These are phyloP conservation scores for Nidularia pulvinata DNA, from an alignment of 768 basidiomycete genomes.

Conservation along the genomic window DNA sequence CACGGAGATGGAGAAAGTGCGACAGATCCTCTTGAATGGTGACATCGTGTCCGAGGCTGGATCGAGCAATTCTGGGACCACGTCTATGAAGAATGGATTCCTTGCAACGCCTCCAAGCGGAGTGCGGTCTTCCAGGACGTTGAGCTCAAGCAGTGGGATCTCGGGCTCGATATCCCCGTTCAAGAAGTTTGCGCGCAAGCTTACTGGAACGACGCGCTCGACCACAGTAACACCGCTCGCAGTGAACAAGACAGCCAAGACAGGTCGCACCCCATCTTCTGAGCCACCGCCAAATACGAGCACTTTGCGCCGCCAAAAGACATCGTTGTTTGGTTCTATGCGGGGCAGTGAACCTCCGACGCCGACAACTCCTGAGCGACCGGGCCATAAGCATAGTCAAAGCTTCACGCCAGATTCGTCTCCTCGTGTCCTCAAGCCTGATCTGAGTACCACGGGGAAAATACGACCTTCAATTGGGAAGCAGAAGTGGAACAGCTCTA, in stretches of 20 bases:
- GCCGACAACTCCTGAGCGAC: constrained; percentile 56
- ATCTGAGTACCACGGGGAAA: constrained; percentile 38
- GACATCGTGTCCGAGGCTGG: constrained; percentile 57
- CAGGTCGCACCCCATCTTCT: constrained; percentile 43
- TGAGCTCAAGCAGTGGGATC: constrained; percentile 52
- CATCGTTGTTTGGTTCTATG: constrained; percentile 59
- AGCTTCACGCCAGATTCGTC: constrained; percentile 75
- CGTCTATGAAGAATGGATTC: constrained; percentile 55
- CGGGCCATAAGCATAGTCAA: constrained; percentile 66
- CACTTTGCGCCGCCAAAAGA: constrained; percentile 51
- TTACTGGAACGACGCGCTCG: constrained; percentile 45
- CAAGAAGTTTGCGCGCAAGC: constrained; percentile 71
- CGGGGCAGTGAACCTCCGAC: constrained; percentile 38
- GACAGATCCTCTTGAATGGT: constrained; percentile 54
- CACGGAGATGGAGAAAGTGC: constrained; percentile 75
- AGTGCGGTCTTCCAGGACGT: constrained; percentile 33
- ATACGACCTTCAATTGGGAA: constrained; percentile 24
- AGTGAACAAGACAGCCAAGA: constrained; percentile 34
- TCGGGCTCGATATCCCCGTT: constrained; percentile 83
- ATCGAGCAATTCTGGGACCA: constrained; percentile 63
- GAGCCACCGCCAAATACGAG: constrained; percentile 42
- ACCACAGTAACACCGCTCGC: constrained; percentile 45
- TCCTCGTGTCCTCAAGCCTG: constrained; percentile 36
- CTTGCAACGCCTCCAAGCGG: constrained; percentile 65
- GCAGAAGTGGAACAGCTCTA: constrained; percentile 82